Conservation (phyloP, 495 filamentous ascomycete species). For the Penicillium steckii region DNA sequence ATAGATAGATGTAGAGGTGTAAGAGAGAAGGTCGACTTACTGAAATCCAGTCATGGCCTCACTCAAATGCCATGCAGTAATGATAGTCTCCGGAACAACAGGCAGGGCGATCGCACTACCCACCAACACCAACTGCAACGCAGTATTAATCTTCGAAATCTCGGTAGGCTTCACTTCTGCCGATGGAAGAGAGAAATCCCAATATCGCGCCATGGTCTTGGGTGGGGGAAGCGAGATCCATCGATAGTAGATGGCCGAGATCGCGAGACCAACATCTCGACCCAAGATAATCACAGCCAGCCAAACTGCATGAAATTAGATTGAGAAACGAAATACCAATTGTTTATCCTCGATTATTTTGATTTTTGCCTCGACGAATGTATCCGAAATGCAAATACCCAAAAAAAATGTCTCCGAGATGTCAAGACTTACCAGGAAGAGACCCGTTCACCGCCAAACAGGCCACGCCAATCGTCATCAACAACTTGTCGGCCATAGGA, state of each 20-base stretch:
- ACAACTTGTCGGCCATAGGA: conserved; percentile 91
- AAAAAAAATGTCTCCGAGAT: too few relatives aligned
- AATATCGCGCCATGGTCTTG: conserved; percentile 90
- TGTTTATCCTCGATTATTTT: too few relatives aligned
- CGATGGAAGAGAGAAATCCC: conserved; percentile 92
- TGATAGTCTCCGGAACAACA: conserved; percentile 50
- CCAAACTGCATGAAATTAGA: conserved; percentile 59
- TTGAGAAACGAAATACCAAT: too few relatives aligned
- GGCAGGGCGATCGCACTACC: conserved; percentile 74
- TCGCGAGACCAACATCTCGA: conserved; percentile 80
- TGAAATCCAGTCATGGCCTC: conserved; percentile 63
- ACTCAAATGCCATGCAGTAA: conserved; percentile 49
- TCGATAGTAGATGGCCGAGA: conserved; percentile 90
- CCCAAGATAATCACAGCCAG: conserved; percentile 86
- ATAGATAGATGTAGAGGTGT: background rate
- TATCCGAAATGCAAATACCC: too few relatives aligned
- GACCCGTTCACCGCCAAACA: conserved; percentile 77
- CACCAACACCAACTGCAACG: conserved; percentile 74
- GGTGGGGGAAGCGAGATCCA: conserved; percentile 91
- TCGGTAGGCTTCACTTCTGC: conserved; percentile 90
- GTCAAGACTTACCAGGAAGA: conserved; percentile 62
- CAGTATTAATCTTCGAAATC: conserved; percentile 89
- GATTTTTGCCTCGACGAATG: too few relatives aligned
- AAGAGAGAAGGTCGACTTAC: conserved; percentile 50
- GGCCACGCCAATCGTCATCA: conserved; percentile 90